Evolutionary conservation across 179 eudicot genomes (phyloP).

Genomic region (Actinidia chinensis): DNA sequence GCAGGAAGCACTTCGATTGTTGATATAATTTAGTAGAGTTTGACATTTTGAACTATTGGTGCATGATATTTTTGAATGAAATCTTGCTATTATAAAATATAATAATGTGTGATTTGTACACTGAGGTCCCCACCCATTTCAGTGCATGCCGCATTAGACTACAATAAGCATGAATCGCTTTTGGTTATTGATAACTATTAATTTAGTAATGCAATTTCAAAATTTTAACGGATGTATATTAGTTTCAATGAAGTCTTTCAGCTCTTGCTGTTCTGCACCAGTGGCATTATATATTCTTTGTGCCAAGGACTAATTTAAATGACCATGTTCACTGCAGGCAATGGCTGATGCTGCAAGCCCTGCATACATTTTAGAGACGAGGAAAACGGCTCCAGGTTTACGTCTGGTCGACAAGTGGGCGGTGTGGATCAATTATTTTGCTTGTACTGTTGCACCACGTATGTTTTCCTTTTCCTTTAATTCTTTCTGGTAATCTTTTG

Average conservation of each 20-base stretch:
- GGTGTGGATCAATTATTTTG: constrained; percentile 49
- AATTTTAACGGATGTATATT: not conserved
- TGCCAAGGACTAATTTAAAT: not conserved
- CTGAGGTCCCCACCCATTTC: too few relatives aligned
- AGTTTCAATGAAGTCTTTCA: not conserved
- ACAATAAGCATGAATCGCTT: not conserved
- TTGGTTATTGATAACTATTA: not conserved
- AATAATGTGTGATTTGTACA: not conserved
- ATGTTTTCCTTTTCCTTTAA: not conserved
- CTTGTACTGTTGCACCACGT: not conserved
- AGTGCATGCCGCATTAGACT: not conserved
- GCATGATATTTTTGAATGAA: not conserved
- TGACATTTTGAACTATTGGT: not conserved
- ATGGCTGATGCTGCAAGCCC: constrained; percentile 96
- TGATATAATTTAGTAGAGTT: not conserved
- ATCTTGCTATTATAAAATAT: not conserved
- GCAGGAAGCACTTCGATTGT: not conserved
- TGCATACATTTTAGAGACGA: constrained; percentile 82
- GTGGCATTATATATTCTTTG: not conserved
- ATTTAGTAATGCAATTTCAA: not conserved
- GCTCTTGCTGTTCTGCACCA: not conserved
- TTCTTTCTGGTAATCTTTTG: not conserved
- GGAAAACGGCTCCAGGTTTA: constrained; percentile 97
- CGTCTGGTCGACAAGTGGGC: constrained; percentile 99
- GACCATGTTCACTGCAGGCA: constrained; percentile 44